These are phyloP conservation scores for Trametes sp. DNA, from an alignment of 1,284 basidiomycete genomes.

Conservation along the genomic window DNA sequence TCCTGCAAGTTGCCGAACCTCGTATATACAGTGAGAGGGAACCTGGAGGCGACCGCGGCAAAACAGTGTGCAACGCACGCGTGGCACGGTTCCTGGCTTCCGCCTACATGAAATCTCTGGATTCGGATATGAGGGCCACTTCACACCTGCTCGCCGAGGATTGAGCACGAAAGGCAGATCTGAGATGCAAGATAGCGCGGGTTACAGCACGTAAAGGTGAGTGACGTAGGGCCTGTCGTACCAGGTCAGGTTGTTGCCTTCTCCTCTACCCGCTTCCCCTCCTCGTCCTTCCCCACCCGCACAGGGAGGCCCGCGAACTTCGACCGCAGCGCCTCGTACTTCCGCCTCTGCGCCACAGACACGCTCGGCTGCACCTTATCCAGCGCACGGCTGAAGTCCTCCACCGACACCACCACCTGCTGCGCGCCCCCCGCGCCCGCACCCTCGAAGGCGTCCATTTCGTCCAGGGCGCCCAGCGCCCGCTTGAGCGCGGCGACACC, in stretches of 20 bases:
- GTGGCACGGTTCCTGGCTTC: no score
- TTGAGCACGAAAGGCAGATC: no score
- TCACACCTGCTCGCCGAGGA: no score
- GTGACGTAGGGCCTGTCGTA: no score
- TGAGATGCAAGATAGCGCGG: no score
- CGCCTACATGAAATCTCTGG: no score
- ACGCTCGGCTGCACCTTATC: constrained; percentile 92
- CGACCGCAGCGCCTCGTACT: constrained; percentile 81
- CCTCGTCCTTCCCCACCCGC: constrained; percentile 53
- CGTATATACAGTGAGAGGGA: no score
- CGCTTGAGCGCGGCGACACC: constrained; percentile 85
- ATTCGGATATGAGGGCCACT: no score
- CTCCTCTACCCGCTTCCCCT: constrained; percentile 27
- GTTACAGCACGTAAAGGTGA: no score
- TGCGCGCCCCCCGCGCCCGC: constrained; percentile 13
- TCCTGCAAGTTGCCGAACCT: no score
- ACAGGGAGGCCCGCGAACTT: constrained; percentile 75
- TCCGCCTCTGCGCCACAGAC: constrained; percentile 77
- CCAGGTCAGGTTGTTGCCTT: constrained; percentile 4
- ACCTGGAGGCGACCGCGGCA: no score
- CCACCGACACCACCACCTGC: constrained; percentile 55
- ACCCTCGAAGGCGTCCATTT: constrained; percentile 50
- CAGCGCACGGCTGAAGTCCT: constrained; percentile 81
- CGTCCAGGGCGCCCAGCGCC: constrained; percentile 70
- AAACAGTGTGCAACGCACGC: no score